Percentiles rank a stretch among this genome's conserved stretches.
Evolutionary conservation across 495 filamentous ascomycete species (phyloP).

Genomic region (Clohesyomyces aquaticus): DNA sequence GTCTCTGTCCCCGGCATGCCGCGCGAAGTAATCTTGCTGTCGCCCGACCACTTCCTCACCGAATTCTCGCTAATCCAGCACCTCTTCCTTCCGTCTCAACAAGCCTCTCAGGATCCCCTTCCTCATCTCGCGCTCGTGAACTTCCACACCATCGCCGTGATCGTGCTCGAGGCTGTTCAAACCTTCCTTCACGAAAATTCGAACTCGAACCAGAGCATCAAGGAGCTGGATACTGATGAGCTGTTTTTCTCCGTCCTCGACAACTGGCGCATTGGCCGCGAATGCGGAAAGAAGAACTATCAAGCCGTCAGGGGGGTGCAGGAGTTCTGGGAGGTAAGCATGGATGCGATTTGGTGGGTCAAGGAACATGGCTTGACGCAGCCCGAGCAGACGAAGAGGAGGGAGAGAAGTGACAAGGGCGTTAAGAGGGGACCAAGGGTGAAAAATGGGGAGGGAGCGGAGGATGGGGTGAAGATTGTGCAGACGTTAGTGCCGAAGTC

Average conservation of each 20-base stretch:
- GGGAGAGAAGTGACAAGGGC: constrained; percentile 22
- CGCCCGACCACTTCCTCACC: constrained; percentile 1
- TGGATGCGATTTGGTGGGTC: constrained; percentile 19
- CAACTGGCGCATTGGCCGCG: constrained; percentile 27
- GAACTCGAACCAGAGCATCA: not conserved
- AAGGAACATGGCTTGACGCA: constrained; percentile 24
- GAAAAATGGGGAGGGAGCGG: not conserved
- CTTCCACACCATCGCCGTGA: constrained; percentile 30
- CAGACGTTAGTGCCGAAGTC: not conserved
- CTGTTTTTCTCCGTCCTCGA: constrained; percentile 20
- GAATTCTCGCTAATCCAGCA: constrained; percentile 11
- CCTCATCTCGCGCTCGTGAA: constrained; percentile 20
- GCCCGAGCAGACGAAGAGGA: not conserved
- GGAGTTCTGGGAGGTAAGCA: constrained; percentile 29
- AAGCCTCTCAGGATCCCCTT: not conserved
- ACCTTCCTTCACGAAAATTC: no score
- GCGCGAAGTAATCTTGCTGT: constrained; percentile 17
- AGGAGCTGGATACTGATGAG: constrained; percentile 17
- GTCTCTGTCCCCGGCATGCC: constrained; percentile 24
- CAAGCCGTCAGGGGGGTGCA: constrained; percentile 23
- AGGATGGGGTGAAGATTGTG: not conserved
- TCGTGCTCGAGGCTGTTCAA: constrained; percentile 17
- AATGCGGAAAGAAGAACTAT: constrained; percentile 2
- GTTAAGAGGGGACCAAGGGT: constrained; percentile 20
- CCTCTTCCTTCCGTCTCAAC: constrained; percentile 29